A percentile compares a stretch with the other conserved stretches of the same genome.
Conservation (phyloP, 2,329 filamentous ascomycete genomes). For the Ceratocystis papillata region DNA sequence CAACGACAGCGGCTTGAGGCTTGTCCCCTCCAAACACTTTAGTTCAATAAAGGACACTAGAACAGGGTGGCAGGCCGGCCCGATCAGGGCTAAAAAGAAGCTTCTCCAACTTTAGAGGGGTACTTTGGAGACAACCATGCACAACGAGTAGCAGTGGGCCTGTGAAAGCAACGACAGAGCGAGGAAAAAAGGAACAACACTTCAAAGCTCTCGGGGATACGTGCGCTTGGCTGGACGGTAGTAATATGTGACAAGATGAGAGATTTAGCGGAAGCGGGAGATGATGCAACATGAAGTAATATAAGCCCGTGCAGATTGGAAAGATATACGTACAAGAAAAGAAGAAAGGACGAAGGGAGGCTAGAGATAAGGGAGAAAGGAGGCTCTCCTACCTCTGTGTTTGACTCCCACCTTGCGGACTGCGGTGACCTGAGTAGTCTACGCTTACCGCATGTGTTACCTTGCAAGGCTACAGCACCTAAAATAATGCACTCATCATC, state of each 20-base stretch:
- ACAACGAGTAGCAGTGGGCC: background rate
- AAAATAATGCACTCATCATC: background rate
- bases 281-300: background rate
- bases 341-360: background rate
- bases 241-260: background rate
- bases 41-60: background rate
- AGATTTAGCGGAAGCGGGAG: background rate
- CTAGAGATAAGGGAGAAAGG: background rate
- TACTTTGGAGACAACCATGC: background rate
- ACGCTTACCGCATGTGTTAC: background rate
- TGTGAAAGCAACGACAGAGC: background rate
- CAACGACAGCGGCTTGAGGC: background rate
- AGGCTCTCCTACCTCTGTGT: background rate
- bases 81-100: slow-evolving; percentile 10
- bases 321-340: background rate
- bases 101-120: background rate
- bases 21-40: background rate
- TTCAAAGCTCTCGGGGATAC: background rate
- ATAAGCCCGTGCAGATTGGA: too few species aligned
- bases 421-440: background rate
- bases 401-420: too few species aligned
- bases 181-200: background rate
- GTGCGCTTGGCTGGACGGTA: background rate
- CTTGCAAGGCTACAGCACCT: background rate
- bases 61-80: background rate